phyloP scores from a whole-genome alignment of 1,139 yeast genomes.

The Suhomyces panamericanus region DNA sequence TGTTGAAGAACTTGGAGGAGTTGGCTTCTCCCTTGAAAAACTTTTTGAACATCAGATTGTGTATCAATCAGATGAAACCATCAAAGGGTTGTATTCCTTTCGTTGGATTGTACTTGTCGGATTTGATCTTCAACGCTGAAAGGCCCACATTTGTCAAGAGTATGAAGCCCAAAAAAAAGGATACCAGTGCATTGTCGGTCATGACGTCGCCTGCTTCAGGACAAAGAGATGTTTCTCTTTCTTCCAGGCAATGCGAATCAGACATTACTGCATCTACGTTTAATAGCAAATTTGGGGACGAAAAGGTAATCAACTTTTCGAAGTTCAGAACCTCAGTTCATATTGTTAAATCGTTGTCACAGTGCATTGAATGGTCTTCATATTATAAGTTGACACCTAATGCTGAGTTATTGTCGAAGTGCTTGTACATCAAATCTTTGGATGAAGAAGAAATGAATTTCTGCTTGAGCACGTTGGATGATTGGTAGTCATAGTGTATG shows the following conservation, averaged over 20 bases:
- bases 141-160: conserved; percentile 49
- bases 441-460: conserved; percentile 74
- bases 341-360: conserved; percentile 75
- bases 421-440: conserved; percentile 76
- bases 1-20: conserved; percentile 64
- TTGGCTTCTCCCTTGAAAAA: conserved; percentile 65
- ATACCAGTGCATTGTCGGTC: background rate
- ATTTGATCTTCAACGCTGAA: conserved; percentile 78
- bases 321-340: conserved; percentile 77
- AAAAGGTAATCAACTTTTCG: conserved; percentile 67
- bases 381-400: conserved; percentile 53
- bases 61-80: conserved; percentile 63
- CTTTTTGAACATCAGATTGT: conserved; percentile 63
- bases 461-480: conserved; percentile 20
- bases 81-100: conserved; percentile 87
- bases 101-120: conserved; percentile 81
- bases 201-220: conserved; percentile 10
- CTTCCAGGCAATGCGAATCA: conserved; percentile 9
- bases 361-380: conserved; percentile 82
- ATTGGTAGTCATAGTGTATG: background rate
- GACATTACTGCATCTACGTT: conserved; percentile 18
- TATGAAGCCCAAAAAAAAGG: conserved; percentile 9
- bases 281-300: conserved; percentile 24
- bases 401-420: conserved; percentile 71
- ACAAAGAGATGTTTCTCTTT: background rate